Evolutionary conservation across 768 basidiomycete species (phyloP).

Genomic region (Russula earlei): DNA sequence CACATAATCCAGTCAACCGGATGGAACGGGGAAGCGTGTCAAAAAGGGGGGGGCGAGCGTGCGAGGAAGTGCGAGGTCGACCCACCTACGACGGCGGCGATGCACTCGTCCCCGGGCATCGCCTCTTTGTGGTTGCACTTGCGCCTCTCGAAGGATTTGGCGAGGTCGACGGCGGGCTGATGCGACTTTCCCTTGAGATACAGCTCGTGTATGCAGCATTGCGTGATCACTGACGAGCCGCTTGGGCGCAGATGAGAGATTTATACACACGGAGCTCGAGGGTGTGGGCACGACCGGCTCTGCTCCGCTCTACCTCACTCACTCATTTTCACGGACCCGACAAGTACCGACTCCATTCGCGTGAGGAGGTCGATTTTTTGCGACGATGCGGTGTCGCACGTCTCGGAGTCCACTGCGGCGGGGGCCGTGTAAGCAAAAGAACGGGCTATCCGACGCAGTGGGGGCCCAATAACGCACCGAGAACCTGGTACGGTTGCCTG

Average conservation of each 20-base stretch:
- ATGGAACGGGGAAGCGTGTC: not conserved
- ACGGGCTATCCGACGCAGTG: not conserved
- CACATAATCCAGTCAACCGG: not conserved
- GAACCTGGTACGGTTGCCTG: constrained; percentile 86
- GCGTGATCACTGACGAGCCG: constrained; percentile 84
- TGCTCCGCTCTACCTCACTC: constrained; percentile 31
- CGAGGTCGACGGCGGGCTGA: constrained; percentile 76
- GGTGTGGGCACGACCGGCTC: no score
- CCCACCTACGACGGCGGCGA: constrained; percentile 73
- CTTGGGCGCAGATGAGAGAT: constrained; percentile 36
- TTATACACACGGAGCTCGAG: no score
- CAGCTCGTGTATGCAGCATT: constrained; percentile 91
- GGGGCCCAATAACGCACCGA: constrained; percentile 40
- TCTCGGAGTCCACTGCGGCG: constrained; percentile 69
- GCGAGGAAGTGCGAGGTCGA: not conserved
- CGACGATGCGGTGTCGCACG: constrained; percentile 59
- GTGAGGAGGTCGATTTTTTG: constrained; percentile 70
- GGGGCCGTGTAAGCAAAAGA: constrained; percentile 1
- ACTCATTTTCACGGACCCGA: constrained; percentile 90
- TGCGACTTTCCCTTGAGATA: constrained; percentile 71
- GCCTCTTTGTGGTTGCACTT: constrained; percentile 91
- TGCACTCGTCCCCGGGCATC: constrained; percentile 79
- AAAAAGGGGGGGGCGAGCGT: not conserved
- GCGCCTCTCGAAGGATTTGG: constrained; percentile 86
- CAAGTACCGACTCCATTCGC: constrained; percentile 66